Conservation (phyloP, 23 red algal species). For the Agarophyton chilense region DNA sequence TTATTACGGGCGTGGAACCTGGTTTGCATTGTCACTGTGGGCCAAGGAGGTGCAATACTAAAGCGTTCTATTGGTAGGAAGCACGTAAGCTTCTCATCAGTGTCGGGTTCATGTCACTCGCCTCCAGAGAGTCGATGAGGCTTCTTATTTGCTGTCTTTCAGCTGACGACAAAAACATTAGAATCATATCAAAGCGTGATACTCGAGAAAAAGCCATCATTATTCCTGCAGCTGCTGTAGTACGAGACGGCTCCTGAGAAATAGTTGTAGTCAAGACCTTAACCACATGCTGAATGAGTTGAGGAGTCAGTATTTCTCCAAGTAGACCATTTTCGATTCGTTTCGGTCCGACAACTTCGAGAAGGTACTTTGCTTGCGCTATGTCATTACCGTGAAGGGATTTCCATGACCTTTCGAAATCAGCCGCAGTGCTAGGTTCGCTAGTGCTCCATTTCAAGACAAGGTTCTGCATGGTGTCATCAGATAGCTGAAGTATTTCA, state of each 20-base stretch:
- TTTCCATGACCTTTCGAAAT: slow-evolving; percentile 46
- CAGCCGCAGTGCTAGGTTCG: neutral
- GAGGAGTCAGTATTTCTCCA: slow-evolving; percentile 46
- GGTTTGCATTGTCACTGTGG: too few species aligned
- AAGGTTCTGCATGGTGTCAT: slow-evolving; percentile 22
- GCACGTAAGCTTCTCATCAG: neutral
- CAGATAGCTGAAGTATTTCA: slow-evolving; percentile 10
- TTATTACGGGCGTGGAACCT: too few species aligned
- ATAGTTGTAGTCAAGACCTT: slow-evolving; percentile 16
- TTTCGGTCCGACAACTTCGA: slow-evolving; percentile 29
- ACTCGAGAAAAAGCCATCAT: slow-evolving; percentile 11
- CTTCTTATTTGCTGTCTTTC: slow-evolving; percentile 4
- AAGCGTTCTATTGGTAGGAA: neutral
- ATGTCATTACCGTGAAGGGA: slow-evolving; percentile 6
- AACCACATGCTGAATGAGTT: slow-evolving; percentile 25
- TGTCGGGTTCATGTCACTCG: neutral
- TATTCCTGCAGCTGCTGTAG: neutral
- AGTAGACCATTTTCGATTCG: slow-evolving; percentile 34
- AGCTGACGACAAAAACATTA: slow-evolving; percentile 42
- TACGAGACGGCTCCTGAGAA: neutral
- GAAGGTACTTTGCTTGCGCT: slow-evolving; percentile 34
- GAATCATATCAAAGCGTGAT: slow-evolving; percentile 36
- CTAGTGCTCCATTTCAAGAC: slow-evolving; percentile 22
- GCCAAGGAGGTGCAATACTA: too few species aligned
- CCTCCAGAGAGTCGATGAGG: slow-evolving; percentile 12